Evolutionary conservation across 1,284 basidiomycete genomes (phyloP).

Genomic region (Ganoderma multipileum): DNA sequence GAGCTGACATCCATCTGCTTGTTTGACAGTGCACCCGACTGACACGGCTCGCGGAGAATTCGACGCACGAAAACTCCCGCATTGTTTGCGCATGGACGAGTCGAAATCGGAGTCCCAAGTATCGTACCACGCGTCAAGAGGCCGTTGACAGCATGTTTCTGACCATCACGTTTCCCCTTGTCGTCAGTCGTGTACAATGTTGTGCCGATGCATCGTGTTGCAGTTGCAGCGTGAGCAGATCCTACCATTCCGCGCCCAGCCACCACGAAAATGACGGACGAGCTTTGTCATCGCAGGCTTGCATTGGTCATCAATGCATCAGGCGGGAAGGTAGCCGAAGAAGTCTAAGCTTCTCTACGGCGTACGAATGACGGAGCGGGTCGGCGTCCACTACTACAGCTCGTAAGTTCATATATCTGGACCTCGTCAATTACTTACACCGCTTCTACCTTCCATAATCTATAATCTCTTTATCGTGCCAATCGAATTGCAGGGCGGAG

Average conservation of each 20-base stretch:
- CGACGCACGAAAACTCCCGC: not conserved
- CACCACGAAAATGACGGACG: conserved; percentile 3
- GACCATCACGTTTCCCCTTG: not conserved
- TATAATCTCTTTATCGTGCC: not conserved
- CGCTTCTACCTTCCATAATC: not conserved
- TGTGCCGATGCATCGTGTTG: not conserved
- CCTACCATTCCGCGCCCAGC: not conserved
- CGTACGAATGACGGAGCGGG: not conserved
- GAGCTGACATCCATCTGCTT: not conserved
- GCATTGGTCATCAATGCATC: conserved; percentile 44
- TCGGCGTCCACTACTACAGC: not conserved
- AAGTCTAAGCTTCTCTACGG: conserved; percentile 36
- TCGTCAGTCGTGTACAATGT: not conserved
- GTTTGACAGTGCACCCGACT: not conserved
- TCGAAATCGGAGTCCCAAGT: not conserved
- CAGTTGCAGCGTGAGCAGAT: not conserved
- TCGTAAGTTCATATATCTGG: not conserved
- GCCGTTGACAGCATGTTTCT: not conserved
- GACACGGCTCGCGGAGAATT: not conserved
- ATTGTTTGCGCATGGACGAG: not conserved
- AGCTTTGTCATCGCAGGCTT: conserved; percentile 40
- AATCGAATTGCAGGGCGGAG: not conserved
- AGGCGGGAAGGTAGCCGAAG: no score
- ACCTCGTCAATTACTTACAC: not conserved
- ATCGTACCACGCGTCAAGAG: not conserved